phyloP scores from a whole-genome alignment of 208 protist species.

The Acanthamoeba castellanii region DNA sequence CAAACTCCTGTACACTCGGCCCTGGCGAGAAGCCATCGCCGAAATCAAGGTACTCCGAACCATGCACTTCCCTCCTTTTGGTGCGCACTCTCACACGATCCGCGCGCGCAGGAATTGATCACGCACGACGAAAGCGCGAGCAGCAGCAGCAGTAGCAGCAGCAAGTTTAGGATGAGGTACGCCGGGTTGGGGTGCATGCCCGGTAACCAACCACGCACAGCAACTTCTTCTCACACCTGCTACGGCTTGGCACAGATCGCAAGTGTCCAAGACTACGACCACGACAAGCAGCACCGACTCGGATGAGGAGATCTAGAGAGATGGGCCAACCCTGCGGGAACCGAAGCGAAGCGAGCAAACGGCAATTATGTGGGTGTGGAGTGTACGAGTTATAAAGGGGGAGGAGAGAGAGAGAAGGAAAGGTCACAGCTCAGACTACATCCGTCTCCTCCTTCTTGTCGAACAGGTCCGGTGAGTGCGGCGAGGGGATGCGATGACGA shows the following conservation, averaged over 20 bases:
- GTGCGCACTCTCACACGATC: not conserved
- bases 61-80: not conserved
- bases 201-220: too few relatives aligned
- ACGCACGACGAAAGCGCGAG: not conserved
- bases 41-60: not conserved
- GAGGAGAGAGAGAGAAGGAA: too few relatives aligned
- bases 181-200: too few relatives aligned
- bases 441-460: constrained; percentile 18
- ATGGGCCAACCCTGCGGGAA: too few relatives aligned
- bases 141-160: not conserved
- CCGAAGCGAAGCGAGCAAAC: too few relatives aligned
- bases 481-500: constrained; percentile 57
- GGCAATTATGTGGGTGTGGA: too few relatives aligned
- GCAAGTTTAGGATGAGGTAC: not conserved
- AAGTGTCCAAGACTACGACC: not conserved
- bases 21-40: not conserved
- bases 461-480: constrained; percentile 58
- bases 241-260: too few relatives aligned
- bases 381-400: too few relatives aligned
- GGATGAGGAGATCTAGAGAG: not conserved
- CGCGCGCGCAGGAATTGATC: not conserved
- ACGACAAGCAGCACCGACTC: not conserved
- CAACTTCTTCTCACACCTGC: too few relatives aligned
- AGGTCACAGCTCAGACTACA: not conserved
- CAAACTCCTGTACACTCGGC: not conserved